A percentile compares a stretch with the other conserved stretches of the same genome.
These are phyloP conservation scores for Vaccinium darrowii DNA, from an alignment of 148 eudicot species.

Conservation along the genomic window DNA sequence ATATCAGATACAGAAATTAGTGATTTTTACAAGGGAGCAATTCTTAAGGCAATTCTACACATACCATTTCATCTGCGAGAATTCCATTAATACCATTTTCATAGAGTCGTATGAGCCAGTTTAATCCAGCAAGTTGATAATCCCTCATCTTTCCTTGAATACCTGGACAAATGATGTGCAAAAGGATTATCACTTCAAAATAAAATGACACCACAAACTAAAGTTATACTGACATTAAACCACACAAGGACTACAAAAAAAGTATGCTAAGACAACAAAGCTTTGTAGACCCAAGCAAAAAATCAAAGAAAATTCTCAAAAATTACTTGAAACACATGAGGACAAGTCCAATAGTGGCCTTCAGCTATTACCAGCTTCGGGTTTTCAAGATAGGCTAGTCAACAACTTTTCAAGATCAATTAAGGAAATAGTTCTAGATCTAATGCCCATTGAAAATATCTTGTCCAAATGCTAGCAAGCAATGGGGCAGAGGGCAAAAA, in stretches of 20 bases:
- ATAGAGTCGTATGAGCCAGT: conserved; percentile 92
- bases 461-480: not conserved
- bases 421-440: not conserved
- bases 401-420: not conserved
- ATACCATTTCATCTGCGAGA: conserved; percentile 99
- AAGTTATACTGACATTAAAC: not conserved
- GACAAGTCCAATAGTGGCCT: not conserved
- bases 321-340: not conserved
- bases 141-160: conserved; percentile 99
- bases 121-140: conserved; percentile 97
- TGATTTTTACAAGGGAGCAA: not conserved
- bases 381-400: not conserved
- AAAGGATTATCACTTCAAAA: not conserved
- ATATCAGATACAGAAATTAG: not conserved
- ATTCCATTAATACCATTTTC: conserved; percentile 99
- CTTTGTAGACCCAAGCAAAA: conserved; percentile 1
- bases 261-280: not conserved
- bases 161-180: conserved; percentile 39
- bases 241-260: not conserved
- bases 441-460: not conserved
- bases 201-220: not conserved
- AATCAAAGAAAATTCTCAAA: not conserved
- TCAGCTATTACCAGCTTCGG: not conserved
- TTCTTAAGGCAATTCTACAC: not conserved
- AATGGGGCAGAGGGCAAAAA: not conserved